Evolutionary conservation across 768 basidiomycete species (phyloP).

Genomic region (Boletus tomentosulus): DNA sequence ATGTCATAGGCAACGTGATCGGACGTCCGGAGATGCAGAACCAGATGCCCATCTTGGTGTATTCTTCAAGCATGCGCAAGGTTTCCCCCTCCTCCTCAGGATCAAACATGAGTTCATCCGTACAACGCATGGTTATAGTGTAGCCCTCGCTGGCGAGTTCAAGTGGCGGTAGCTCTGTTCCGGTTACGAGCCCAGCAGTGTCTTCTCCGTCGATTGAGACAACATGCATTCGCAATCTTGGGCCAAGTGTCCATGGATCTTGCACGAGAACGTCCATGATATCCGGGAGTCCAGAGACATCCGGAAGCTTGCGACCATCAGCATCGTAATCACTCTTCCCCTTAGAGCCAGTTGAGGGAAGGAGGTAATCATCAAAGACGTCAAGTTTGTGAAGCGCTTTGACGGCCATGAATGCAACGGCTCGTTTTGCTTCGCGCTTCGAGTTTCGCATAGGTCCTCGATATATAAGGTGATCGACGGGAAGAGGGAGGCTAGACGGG

Average conservation of each 20-base stretch:
- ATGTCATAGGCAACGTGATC: conserved; percentile 46
- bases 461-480: conserved; percentile 49
- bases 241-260: conserved; percentile 62
- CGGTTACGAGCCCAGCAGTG: conserved; percentile 64
- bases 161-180: conserved; percentile 48
- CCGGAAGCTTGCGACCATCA: conserved; percentile 43
- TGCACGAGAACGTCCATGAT: conserved; percentile 58
- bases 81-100: conserved; percentile 44
- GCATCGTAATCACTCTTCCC: conserved; percentile 50
- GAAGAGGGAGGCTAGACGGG: conserved; percentile 63
- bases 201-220: conserved; percentile 47
- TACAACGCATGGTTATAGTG: conserved; percentile 38
- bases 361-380: conserved; percentile 77
- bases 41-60: conserved; percentile 58
- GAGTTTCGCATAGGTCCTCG: conserved; percentile 56
- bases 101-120: conserved; percentile 45
- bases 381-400: conserved; percentile 62
- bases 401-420: conserved; percentile 77
- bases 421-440: conserved; percentile 80
- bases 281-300: conserved; percentile 44
- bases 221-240: conserved; percentile 60
- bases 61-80: conserved; percentile 56
- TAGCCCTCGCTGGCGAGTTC: conserved; percentile 38
- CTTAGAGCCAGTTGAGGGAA: conserved; percentile 57
- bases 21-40: conserved; percentile 60